phyloP scores from a whole-genome alignment of 192 early-diverging fungal species.

The Backusella liffmaniae region DNA sequence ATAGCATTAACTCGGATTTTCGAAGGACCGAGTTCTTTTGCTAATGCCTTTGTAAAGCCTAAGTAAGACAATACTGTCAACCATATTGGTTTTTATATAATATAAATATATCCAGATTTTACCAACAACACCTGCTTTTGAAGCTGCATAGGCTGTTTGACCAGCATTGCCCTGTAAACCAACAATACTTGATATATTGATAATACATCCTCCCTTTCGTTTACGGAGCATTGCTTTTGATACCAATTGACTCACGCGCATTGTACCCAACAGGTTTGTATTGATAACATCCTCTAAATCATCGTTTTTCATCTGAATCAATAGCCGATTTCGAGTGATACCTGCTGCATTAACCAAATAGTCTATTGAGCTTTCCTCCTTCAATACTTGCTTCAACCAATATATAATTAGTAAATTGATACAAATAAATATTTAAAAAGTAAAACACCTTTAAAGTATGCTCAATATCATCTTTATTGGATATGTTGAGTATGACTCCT shows the following conservation, averaged over 20 bases:
- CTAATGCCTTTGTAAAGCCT: slow-evolving; percentile 83
- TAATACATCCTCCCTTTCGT: slow-evolving; percentile 65
- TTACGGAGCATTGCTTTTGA: slow-evolving; percentile 58
- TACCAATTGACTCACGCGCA: slow-evolving; percentile 53
- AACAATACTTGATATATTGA: slow-evolving; percentile 84
- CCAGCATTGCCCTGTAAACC: slow-evolving; percentile 74
- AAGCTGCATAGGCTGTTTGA: slow-evolving; percentile 75
- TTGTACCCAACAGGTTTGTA: slow-evolving; percentile 72
- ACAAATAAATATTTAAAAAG: neutral
- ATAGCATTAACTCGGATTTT: slow-evolving; percentile 79
- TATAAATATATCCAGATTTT: neutral
- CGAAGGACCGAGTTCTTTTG: slow-evolving; percentile 73
- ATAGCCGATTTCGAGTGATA: slow-evolving; percentile 55
- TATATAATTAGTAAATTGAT: neutral
- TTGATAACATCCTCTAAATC: slow-evolving; percentile 59
- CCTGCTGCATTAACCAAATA: slow-evolving; percentile 54
- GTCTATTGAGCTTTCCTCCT: slow-evolving; percentile 30
- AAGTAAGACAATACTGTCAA: neutral
- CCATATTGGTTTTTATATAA: neutral
- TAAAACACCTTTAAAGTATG: slow-evolving; percentile 11
- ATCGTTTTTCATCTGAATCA: slow-evolving; percentile 41
- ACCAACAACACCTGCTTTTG: slow-evolving; percentile 86
- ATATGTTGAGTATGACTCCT: slow-evolving; percentile 46
- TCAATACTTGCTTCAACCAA: slow-evolving; percentile 1
- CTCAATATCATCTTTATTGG: slow-evolving; percentile 22